Conservation (phyloP, 139 green algal species). For the Zygnema cylindricum region DNA sequence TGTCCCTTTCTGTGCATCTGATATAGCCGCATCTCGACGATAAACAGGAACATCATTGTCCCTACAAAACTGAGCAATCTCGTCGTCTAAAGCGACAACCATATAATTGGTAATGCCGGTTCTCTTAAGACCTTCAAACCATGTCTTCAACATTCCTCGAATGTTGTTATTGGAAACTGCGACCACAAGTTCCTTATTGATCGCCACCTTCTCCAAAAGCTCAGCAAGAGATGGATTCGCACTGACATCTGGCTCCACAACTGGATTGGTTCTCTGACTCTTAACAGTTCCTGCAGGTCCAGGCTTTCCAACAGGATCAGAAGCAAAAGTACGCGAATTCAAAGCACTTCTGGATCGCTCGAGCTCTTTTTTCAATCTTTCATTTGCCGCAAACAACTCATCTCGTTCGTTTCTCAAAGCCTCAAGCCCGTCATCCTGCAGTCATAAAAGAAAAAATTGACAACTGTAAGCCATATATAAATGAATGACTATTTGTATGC, state of each 20-base stretch:
- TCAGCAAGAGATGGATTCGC: conserved; percentile 30
- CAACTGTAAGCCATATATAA: no score
- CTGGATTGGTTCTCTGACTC: conserved; percentile 50
- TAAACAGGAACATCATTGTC: conserved; percentile 58
- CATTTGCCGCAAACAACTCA: conserved; percentile 3
- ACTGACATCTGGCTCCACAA: conserved; percentile 15
- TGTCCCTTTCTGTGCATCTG: conserved; percentile 60
- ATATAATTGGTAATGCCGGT: conserved; percentile 81
- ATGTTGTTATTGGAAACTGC: conserved; percentile 90
- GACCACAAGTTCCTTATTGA: conserved; percentile 84
- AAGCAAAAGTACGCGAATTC: not conserved
- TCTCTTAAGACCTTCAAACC: conserved; percentile 65
- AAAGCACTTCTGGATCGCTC: not conserved
- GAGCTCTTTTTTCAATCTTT: not conserved
- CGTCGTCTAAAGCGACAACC: conserved; percentile 87
- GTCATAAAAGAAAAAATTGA: no score
- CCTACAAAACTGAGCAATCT: conserved; percentile 66
- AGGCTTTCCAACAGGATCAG: not conserved
- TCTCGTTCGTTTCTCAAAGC: conserved; percentile 13
- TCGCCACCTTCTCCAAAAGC: conserved; percentile 76
- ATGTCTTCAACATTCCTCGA: conserved; percentile 62
- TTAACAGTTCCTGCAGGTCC: conserved; percentile 47
- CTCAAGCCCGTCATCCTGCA: no score
- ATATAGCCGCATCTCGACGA: conserved; percentile 35
- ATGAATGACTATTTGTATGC: no score